phyloP scores from a whole-genome alignment of 345 rosid species.

The Salix arbutifolia region DNA sequence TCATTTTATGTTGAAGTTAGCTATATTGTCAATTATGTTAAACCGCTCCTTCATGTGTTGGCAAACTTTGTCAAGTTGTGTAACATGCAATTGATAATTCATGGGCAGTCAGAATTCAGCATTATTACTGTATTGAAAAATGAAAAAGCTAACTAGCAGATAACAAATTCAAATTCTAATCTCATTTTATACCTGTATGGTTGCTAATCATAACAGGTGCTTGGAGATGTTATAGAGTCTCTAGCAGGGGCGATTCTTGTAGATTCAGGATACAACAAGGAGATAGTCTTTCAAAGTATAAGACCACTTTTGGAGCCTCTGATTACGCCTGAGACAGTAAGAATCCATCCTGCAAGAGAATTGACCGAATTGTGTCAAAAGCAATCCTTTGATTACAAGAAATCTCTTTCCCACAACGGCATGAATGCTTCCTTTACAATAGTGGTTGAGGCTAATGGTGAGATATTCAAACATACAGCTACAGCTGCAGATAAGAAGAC shows the following conservation, averaged over 20 bases:
- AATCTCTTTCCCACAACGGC: slow-evolving; percentile 11
- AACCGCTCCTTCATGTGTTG: background rate
- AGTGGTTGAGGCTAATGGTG: slow-evolving; percentile 53
- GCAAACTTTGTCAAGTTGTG: background rate
- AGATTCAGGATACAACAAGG: slow-evolving; percentile 70
- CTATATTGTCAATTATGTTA: background rate
- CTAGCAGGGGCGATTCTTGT: slow-evolving; percentile 81
- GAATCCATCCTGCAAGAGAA: slow-evolving; percentile 60
- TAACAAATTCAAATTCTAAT: background rate
- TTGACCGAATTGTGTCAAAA: slow-evolving; percentile 54
- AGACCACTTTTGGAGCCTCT: slow-evolving; percentile 69
- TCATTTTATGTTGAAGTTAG: background rate
- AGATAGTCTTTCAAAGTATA: slow-evolving; percentile 51
- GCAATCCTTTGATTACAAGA: slow-evolving; percentile 23
- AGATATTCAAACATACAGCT: slow-evolving; percentile 28
- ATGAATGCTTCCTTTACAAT: slow-evolving; percentile 32
- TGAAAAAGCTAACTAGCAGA: background rate
- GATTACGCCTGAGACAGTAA: slow-evolving; percentile 62
- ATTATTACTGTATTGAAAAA: background rate
- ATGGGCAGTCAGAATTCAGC: background rate
- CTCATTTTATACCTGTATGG: background rate
- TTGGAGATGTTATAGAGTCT: slow-evolving; percentile 86
- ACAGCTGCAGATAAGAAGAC: slow-evolving; percentile 40
- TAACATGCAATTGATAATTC: background rate
- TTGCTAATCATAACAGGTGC: slow-evolving; percentile 41